Evolutionary conservation across 495 filamentous ascomycete genomes (phyloP).

Genomic region (Bathelium albidoporum): DNA sequence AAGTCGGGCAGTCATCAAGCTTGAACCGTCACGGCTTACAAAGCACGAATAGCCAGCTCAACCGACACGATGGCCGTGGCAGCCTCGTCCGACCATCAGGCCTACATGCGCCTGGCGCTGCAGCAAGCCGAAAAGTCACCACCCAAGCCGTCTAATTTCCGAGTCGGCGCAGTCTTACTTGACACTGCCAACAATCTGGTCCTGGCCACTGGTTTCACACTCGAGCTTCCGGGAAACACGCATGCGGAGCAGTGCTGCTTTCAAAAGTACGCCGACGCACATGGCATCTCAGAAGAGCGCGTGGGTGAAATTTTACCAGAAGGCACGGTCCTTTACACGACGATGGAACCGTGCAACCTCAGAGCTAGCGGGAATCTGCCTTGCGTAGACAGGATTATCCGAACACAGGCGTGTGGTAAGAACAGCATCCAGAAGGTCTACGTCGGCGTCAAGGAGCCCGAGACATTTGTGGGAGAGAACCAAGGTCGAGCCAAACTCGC

Average conservation of each 20-base stretch:
- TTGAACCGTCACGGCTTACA: too few species aligned
- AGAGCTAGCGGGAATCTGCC: slow-evolving; percentile 71
- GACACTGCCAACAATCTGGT: slow-evolving; percentile 43
- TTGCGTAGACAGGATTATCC: slow-evolving; percentile 72
- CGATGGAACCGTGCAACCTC: slow-evolving; percentile 84
- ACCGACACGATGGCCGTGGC: neutral
- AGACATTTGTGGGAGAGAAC: slow-evolving; percentile 75
- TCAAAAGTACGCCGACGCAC: slow-evolving; percentile 52
- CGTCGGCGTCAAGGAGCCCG: slow-evolving; percentile 79
- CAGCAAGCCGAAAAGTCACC: slow-evolving; percentile 64
- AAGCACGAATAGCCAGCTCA: neutral
- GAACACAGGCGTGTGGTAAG: slow-evolving; percentile 33
- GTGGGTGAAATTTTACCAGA: slow-evolving; percentile 47
- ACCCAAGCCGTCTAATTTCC: slow-evolving; percentile 80
- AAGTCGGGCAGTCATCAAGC: too few species aligned
- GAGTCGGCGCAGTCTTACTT: slow-evolving; percentile 79
- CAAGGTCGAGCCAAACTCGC: slow-evolving; percentile 59
- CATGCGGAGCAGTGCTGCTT: slow-evolving; percentile 93
- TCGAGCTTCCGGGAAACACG: slow-evolving; percentile 85
- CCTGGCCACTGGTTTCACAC: slow-evolving; percentile 78
- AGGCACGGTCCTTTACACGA: slow-evolving; percentile 68
- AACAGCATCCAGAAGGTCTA: slow-evolving; percentile 65
- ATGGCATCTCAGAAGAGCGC: slow-evolving; percentile 43
- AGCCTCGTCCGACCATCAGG: slow-evolving; percentile 40
- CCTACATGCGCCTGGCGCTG: slow-evolving; percentile 65